Evolutionary conservation across 805 yeast species (phyloP).

Genomic region (Saccharomycopsis vini): DNA sequence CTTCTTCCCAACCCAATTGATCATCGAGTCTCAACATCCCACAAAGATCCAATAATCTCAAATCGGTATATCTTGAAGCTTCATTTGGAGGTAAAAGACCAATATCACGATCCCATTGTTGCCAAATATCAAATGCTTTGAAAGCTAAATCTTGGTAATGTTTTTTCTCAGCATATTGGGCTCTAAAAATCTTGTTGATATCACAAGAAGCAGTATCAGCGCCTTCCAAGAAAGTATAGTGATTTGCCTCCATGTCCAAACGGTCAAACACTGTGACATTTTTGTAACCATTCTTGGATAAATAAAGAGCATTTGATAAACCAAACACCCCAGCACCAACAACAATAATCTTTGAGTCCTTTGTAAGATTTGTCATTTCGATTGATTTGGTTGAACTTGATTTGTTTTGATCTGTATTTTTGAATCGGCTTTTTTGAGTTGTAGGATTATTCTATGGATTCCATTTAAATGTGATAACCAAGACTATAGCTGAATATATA

Average conservation of each 20-base stretch:
- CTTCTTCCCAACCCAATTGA: constrained; percentile 9
- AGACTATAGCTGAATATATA: too few species aligned
- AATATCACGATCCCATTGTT: constrained; percentile 22
- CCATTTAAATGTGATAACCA: too few species aligned
- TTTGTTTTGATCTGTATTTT: too few species aligned
- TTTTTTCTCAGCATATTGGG: constrained; percentile 30
- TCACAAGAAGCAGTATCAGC: constrained; percentile 35
- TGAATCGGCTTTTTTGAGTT: too few species aligned
- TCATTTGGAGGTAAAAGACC: neutral
- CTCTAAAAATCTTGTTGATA: constrained; percentile 32
- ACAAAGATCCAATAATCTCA: constrained; percentile 16
- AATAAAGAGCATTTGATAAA: constrained; percentile 37
- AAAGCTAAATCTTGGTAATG: constrained; percentile 27
- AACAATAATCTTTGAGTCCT: constrained; percentile 26
- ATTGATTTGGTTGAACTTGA: too few species aligned
- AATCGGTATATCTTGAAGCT: constrained; percentile 10
- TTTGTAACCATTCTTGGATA: constrained; percentile 29
- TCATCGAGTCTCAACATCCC: constrained; percentile 12
- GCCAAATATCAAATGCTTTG: constrained; percentile 18
- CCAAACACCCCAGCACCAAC: constrained; percentile 52
- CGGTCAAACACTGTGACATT: constrained; percentile 32
- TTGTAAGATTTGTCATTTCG: neutral
- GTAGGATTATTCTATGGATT: too few species aligned
- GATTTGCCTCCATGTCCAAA: constrained; percentile 24
- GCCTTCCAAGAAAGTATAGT: constrained; percentile 28